phyloP scores from a whole-genome alignment of 768 basidiomycete genomes.

The Termitomyces titanicus region DNA sequence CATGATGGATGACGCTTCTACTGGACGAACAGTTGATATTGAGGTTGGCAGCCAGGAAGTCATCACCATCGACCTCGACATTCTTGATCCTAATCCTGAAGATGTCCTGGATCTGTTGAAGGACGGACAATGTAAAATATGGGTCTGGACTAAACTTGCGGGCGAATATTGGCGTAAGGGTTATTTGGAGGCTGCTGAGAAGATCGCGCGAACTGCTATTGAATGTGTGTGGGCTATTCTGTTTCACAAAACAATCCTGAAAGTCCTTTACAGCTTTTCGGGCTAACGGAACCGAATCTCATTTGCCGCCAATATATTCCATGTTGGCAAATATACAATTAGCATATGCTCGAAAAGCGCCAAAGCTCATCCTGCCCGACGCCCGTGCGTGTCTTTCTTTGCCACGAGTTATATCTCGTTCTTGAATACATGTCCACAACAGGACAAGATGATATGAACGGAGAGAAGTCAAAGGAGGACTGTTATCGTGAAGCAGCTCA shows the following conservation, averaged over 20 bases:
- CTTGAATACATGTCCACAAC: slow-evolving; percentile 1
- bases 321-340: slow-evolving; percentile 86
- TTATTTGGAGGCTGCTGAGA: slow-evolving; percentile 71
- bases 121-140: slow-evolving; percentile 67
- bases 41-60: slow-evolving; percentile 81
- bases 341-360: slow-evolving; percentile 75
- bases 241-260: slow-evolving; percentile 13
- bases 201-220: slow-evolving; percentile 63
- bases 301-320: slow-evolving; percentile 71
- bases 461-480: slow-evolving; percentile 62
- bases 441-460: slow-evolving; percentile 65
- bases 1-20: slow-evolving; percentile 32
- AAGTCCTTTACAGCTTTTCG: slow-evolving; percentile 40
- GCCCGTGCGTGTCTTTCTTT: slow-evolving; percentile 54
- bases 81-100: slow-evolving; percentile 75
- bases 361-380: slow-evolving; percentile 69
- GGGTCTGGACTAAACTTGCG: slow-evolving; percentile 80
- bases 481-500: slow-evolving; percentile 68
- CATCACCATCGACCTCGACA: slow-evolving; percentile 86
- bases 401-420: neutral
- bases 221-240: slow-evolving; percentile 40
- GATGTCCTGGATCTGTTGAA: slow-evolving; percentile 71
- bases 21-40: slow-evolving; percentile 65
- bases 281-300: slow-evolving; percentile 42
- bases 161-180: slow-evolving; percentile 87